Conservation (phyloP, 108 stramenopile genomes). For the Schizochytrium sp. region DNA sequence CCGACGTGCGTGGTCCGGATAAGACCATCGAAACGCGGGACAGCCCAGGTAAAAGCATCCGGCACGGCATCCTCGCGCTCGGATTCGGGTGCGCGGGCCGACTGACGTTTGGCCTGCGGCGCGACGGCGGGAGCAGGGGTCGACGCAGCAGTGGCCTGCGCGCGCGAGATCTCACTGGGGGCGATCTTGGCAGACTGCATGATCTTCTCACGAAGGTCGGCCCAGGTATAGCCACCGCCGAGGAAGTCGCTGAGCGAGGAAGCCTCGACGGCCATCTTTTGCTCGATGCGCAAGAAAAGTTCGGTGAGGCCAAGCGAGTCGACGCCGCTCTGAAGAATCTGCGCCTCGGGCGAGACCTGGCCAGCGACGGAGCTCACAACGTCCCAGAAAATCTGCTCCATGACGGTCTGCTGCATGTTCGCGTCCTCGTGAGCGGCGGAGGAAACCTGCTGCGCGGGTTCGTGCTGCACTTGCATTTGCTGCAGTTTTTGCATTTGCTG, state of each 20-base stretch:
- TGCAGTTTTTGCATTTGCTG: not conserved
- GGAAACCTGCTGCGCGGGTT: too few relatives aligned
- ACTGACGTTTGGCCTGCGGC: not conserved
- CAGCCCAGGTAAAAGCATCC: not conserved
- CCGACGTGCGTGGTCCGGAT: conserved; percentile 9
- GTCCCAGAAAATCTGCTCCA: not conserved
- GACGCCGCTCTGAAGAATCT: not conserved
- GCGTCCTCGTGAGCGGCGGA: not conserved
- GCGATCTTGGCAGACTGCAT: not conserved
- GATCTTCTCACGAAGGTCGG: not conserved
- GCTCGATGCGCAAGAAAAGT: not conserved
- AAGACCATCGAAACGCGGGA: not conserved
- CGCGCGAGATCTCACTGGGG: not conserved
- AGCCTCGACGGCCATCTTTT: not conserved
- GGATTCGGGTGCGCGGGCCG: not conserved
- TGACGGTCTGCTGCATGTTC: not conserved
- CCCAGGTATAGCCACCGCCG: not conserved
- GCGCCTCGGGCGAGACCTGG: not conserved
- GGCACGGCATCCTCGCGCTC: not conserved
- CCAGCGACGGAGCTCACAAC: not conserved
- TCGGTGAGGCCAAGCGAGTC: conserved; percentile 14
- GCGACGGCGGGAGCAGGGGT: not conserved
- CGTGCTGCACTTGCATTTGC: not conserved
- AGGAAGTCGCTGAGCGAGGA: not conserved
- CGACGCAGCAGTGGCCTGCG: not conserved